These are phyloP conservation scores for Globisporangium perplexum DNA, from an alignment of 352 stramenopile genomes.

Conservation along the genomic window DNA sequence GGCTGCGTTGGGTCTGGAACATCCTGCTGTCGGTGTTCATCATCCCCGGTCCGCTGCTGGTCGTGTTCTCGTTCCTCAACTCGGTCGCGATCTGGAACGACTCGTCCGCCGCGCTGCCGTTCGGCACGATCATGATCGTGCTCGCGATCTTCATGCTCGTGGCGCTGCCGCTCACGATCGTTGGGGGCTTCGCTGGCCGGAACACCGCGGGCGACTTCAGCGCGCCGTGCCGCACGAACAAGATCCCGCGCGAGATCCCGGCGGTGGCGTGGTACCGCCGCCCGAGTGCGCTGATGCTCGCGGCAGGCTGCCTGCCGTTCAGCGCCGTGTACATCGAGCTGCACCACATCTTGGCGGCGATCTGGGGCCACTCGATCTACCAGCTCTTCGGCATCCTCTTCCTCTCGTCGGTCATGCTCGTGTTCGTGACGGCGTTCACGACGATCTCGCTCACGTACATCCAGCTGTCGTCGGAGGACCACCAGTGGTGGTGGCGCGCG, in stretches of 20 bases:
- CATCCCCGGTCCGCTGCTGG: constrained; percentile 89
- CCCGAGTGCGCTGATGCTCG: constrained; percentile 83
- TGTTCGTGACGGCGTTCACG: constrained; percentile 96
- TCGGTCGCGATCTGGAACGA: constrained; percentile 93
- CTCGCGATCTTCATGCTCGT: constrained; percentile 91
- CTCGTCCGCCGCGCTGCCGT: constrained; percentile 94
- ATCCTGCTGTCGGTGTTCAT: constrained; percentile 89
- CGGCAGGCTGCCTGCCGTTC: constrained; percentile 96
- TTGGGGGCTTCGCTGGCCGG: constrained; percentile 92
- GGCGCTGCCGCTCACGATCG: constrained; percentile 90
- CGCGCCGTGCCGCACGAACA: constrained; percentile 94
- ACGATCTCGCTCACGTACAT: constrained; percentile 98
- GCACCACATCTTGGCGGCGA: constrained; percentile 97
- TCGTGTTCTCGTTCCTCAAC: constrained; percentile 95
- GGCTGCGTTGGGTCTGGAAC: constrained; percentile 94
- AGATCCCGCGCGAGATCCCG: constrained; percentile 94
- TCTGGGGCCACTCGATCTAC: constrained; percentile 99
- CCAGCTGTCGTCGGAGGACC: constrained; percentile 95
- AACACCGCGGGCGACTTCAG: constrained; percentile 91
- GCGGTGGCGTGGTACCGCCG: constrained; percentile 86
- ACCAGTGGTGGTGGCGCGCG: constrained; percentile 97
- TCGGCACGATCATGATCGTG: constrained; percentile 95
- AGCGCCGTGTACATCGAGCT: constrained; percentile 98
- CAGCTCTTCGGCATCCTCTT: constrained; percentile 97
- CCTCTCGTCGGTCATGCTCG: constrained; percentile 93